A percentile compares a stretch with the other conserved stretches of the same genome.
Evolutionary conservation across 2,329 filamentous ascomycete species (phyloP).

Genomic region (Cucurbitaria berberidis): DNA sequence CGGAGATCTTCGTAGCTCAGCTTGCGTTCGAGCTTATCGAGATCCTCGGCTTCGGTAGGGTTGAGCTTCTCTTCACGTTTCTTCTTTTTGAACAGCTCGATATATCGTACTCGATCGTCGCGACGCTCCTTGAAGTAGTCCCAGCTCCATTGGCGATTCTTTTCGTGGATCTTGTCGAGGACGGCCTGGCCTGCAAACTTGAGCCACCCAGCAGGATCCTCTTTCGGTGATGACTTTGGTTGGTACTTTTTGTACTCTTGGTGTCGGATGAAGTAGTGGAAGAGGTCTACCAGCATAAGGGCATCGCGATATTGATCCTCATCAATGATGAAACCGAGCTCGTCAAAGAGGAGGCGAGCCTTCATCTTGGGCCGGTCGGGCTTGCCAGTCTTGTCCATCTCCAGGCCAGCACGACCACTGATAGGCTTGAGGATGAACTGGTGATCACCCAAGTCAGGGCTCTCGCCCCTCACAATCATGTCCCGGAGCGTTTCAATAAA

Average conservation of each 20-base stretch:
- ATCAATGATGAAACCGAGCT: conserved; percentile 96
- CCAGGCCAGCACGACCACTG: conserved; percentile 90
- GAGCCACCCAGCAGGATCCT: conserved; percentile 92
- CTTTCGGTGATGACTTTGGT: conserved; percentile 82
- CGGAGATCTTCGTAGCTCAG: conserved; percentile 92
- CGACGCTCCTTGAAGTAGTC: conserved; percentile 90
- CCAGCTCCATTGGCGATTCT: conserved; percentile 94
- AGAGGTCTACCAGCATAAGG: conserved; percentile 96
- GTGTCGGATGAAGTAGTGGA: conserved; percentile 97
- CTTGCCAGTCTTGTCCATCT: conserved; percentile 91
- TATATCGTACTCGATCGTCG: conserved; percentile 87
- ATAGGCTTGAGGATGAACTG: conserved; percentile 97
- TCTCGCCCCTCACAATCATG: conserved; percentile 77
- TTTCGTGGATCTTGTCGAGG: conserved; percentile 91
- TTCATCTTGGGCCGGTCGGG: conserved; percentile 83
- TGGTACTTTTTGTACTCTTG: conserved; percentile 96
- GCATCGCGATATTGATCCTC: conserved; percentile 97
- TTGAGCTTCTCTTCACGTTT: conserved; percentile 72
- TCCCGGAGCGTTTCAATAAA: conserved; percentile 77
- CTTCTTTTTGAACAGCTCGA: conserved; percentile 94
- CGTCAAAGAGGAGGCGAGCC: conserved; percentile 89
- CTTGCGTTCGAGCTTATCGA: conserved; percentile 82
- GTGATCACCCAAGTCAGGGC: conserved; percentile 64
- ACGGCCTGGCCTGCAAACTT: conserved; percentile 89
- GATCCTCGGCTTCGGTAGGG: conserved; percentile 71